Evolutionary conservation across 106 monocot species (phyloP), one percentile per base, ranked within the genome.

Genomic region (Phalaenopsis equestris): DNA sequence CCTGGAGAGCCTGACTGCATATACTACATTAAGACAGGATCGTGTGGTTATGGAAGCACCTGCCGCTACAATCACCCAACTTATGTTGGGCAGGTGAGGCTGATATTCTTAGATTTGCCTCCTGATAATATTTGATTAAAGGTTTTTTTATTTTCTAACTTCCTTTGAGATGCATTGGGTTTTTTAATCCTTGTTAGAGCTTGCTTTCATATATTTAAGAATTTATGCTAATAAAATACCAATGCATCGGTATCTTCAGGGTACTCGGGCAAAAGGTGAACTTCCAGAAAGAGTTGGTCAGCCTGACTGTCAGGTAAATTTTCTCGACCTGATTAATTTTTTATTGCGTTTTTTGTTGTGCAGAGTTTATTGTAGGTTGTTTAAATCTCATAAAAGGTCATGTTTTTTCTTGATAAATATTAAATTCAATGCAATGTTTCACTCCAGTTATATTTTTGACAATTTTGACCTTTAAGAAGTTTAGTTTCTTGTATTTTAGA

Each of bases 31-130:
- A 86, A 84, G 80, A 91, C 91, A 3, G 96, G 96, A 55, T 39
- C 79, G 3, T 96, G 96, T 77, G 91, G 87, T 3, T 96, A 91
- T 83, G 96, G 96, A 15, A 87, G 61, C 73, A 91, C 83, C 78
- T 96, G 96, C 80, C 81, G 89, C 14, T 96, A 90, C 52, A 96
- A 96, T 85, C 96, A 96, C 42, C 92, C 95, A 5, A 45, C 57
- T 77, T 37, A 75, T 49, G 81, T 12, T 83, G 83, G 76, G 24
- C 84, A 85, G 85, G 91, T 88, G 75, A 83, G 76, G n/a, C 5
- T 52, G 1, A 19, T 42, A 41, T 49, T 43, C 6, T 42, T n/a
- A 43, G 18, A 14, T 11, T 68, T 76, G 24, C 43, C 12, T 39
- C 37, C 41, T 12, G 17, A 38, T 10, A 47, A 42, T 21, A 23